Percentiles rank a stretch among this genome's conserved stretches.
These are phyloP conservation scores for Phytophthora capsici DNA, from an alignment of 352 stramenopile genomes.

Conservation along the genomic window DNA sequence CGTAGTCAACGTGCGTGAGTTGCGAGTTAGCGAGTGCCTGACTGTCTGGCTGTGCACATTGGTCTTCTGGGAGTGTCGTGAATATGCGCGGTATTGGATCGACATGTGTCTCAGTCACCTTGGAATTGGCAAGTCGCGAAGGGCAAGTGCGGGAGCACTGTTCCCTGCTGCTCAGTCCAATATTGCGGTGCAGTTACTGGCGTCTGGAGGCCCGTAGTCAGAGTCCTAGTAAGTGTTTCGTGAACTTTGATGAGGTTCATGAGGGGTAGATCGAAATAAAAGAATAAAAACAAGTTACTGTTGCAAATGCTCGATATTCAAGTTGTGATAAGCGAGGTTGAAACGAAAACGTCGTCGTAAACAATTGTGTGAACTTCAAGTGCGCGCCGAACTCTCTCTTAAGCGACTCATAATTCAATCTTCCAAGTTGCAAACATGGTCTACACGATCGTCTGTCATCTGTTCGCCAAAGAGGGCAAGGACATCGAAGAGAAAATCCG, in stretches of 20 bases:
- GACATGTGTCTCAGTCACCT: not conserved
- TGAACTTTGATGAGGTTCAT: no score
- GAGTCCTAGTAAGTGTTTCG: no score
- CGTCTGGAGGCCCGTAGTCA: no score
- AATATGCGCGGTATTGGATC: not conserved
- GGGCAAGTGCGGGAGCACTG: no score
- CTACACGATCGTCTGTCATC: constrained; percentile 32
- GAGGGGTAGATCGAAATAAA: no score
- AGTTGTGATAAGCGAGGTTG: no score
- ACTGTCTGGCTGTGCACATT: not conserved
- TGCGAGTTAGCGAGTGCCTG: not conserved
- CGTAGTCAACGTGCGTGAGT: not conserved
- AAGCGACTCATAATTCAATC: constrained; percentile 17
- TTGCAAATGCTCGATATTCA: no score
- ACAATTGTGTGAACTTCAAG: constrained; percentile 7
- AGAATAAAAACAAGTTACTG: no score
- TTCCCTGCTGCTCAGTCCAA: no score
- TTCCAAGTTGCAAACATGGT: constrained; percentile 21
- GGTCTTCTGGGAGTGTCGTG: not conserved
- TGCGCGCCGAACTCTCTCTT: not conserved
- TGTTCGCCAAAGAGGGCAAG: constrained; percentile 35
- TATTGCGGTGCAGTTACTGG: no score
- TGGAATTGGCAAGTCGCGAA: not conserved
- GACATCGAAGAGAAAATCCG: constrained; percentile 35
- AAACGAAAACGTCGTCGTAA: constrained; percentile 24